Percentiles rank a stretch among this genome's conserved stretches.
Evolutionary conservation across 2,329 filamentous ascomycete species (phyloP).

Genomic region (Ascocoryne sarcoides): DNA sequence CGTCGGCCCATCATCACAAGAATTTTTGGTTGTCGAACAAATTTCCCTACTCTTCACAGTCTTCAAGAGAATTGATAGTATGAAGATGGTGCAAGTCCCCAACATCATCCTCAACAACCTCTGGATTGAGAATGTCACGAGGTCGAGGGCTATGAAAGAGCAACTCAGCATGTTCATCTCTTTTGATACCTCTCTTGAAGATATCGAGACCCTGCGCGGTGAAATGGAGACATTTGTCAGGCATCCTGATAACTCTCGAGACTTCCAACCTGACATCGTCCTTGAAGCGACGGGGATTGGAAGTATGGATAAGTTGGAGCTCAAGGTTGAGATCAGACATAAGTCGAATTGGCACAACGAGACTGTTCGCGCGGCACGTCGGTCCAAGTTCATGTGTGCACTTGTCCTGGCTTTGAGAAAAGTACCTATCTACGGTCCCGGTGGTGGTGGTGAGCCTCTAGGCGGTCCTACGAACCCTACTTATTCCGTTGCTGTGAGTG

Average conservation of each 20-base stretch:
- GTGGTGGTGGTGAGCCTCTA: slow-evolving; percentile 55
- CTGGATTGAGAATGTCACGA: slow-evolving; percentile 93
- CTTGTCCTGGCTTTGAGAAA: slow-evolving; percentile 76
- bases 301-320: slow-evolving; percentile 78
- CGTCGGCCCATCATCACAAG: slow-evolving; percentile 36
- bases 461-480: slow-evolving; percentile 65
- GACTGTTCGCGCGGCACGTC: slow-evolving; percentile 65
- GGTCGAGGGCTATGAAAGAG: slow-evolving; percentile 89
- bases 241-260: slow-evolving; percentile 75
- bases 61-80: slow-evolving; percentile 74
- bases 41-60: slow-evolving; percentile 91
- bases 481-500: slow-evolving; percentile 70
- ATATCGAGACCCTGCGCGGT: slow-evolving; percentile 72
- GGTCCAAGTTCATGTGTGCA: slow-evolving; percentile 96
- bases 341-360: slow-evolving; percentile 94
- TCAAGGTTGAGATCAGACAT: slow-evolving; percentile 79
- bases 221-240: slow-evolving; percentile 84
- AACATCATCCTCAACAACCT: slow-evolving; percentile 86
- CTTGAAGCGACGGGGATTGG: slow-evolving; percentile 72
- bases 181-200: slow-evolving; percentile 82
- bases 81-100: slow-evolving; percentile 70
- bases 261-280: slow-evolving; percentile 79
- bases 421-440: slow-evolving; percentile 77
- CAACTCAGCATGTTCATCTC: slow-evolving; percentile 65
- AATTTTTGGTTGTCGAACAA: slow-evolving; percentile 76